phyloP scores from a whole-genome alignment of 1,284 basidiomycete species.

The Taiwanofungus camphoratus region DNA sequence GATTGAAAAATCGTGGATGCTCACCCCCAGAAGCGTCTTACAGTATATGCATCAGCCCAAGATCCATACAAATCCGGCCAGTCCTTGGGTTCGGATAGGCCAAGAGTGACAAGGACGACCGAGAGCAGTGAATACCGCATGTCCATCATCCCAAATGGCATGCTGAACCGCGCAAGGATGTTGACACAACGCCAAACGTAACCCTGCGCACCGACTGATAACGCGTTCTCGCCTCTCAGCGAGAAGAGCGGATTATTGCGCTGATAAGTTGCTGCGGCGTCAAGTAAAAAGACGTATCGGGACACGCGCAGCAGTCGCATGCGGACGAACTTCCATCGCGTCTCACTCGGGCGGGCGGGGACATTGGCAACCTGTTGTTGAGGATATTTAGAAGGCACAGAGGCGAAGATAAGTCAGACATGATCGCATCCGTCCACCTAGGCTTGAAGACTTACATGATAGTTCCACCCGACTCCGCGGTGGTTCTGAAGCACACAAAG shows the following conservation, averaged over 20 bases:
- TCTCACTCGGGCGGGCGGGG: constrained; percentile 6
- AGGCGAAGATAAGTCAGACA: neutral
- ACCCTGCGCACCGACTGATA: constrained; percentile 3
- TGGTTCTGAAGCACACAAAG: constrained; percentile 4
- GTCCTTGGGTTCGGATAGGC: constrained; percentile 21
- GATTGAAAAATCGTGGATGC: constrained; percentile 4
- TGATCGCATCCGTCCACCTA: too few species aligned
- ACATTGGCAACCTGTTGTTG: constrained; percentile 1
- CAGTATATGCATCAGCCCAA: constrained; percentile 30
- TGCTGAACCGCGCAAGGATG: constrained; percentile 9
- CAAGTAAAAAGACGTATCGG: constrained; percentile 9
- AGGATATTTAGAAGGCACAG: too few species aligned
- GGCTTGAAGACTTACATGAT: constrained; percentile 3
- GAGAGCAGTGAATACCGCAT: constrained; percentile 20
- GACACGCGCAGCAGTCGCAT: constrained; percentile 2
- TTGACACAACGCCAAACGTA: constrained; percentile 9
- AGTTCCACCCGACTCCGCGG: constrained; percentile 9
- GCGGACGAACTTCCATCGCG: constrained; percentile 3
- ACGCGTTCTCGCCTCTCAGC: constrained; percentile 2
- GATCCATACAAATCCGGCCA: constrained; percentile 32
- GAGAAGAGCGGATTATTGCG: constrained; percentile 11
- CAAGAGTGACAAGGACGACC: constrained; percentile 20
- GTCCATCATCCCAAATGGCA: constrained; percentile 17
- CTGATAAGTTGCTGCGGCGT: constrained; percentile 13
- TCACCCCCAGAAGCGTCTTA: constrained; percentile 34